Percentiles rank a stretch among this genome's conserved stretches.
Evolutionary conservation across 768 basidiomycete species (phyloP).

Genomic region (Boletus speciosus): DNA sequence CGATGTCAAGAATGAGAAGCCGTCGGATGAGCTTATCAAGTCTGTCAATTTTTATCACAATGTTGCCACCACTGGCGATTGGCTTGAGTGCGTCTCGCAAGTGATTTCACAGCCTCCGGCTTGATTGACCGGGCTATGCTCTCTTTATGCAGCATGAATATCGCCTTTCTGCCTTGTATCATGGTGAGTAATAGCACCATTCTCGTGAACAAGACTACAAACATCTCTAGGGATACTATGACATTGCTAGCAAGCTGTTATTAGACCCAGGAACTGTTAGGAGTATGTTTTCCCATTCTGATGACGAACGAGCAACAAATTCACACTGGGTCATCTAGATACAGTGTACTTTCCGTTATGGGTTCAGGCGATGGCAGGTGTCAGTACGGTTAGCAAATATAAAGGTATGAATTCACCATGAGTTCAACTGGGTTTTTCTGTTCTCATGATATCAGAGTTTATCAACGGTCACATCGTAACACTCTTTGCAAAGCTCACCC

Average conservation of each 20-base stretch:
- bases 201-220: no score
- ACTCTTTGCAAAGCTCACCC: neutral
- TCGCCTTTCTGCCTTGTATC: slow-evolving; percentile 3
- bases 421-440: neutral
- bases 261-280: neutral
- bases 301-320: no score
- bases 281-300: neutral
- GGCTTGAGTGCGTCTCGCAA: slow-evolving; percentile 1
- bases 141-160: neutral
- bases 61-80: neutral
- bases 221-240: slow-evolving; percentile 1
- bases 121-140: neutral
- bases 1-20: neutral
- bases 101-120: neutral
- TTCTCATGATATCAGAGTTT: neutral
- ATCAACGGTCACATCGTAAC: neutral
- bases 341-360: neutral
- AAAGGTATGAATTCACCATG: neutral
- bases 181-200: neutral
- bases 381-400: neutral
- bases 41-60: neutral
- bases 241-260: neutral
- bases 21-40: neutral
- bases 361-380: neutral
- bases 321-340: neutral